Percentiles rank a stretch among this genome's conserved stretches.
Conservation (phyloP, 345 rosid species). For the Isatis tinctoria region DNA sequence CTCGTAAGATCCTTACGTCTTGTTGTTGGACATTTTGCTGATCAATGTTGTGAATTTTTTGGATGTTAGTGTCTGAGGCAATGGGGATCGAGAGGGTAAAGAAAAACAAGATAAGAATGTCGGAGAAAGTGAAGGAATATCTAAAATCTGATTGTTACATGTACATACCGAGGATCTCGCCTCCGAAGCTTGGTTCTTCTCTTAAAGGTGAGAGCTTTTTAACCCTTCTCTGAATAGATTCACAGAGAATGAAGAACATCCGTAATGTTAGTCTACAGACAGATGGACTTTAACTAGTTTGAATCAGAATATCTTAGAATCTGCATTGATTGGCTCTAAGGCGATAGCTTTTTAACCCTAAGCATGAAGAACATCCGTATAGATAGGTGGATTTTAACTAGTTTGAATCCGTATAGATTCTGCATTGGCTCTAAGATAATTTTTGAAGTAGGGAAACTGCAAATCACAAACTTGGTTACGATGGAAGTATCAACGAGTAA, state of each 20-base stretch:
- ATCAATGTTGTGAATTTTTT: not conserved
- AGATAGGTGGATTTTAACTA: no score
- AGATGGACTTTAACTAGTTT: not conserved
- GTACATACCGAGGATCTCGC: constrained; percentile 35
- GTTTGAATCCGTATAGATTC: no score
- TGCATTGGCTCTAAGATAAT: no score
- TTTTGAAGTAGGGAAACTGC: constrained; percentile 17
- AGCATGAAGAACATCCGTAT: no score
- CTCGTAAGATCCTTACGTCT: constrained; percentile 28
- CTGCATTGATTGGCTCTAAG: not conserved
- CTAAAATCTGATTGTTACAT: constrained; percentile 44
- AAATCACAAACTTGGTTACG: constrained; percentile 16
- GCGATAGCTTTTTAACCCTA: no score
- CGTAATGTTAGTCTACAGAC: not conserved
- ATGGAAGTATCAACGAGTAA: constrained; percentile 20
- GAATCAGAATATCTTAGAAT: not conserved
- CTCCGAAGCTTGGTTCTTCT: constrained; percentile 13
- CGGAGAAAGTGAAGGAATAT: constrained; percentile 39
- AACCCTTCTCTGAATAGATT: not conserved
- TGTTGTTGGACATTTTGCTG: not conserved
- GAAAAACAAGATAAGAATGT: constrained; percentile 28
- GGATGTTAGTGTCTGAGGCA: constrained; percentile 2
- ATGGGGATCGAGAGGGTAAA: constrained; percentile 11
- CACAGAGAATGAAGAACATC: not conserved
- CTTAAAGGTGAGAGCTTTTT: constrained; percentile 20